phyloP scores from a whole-genome alignment of 345 rosid genomes.

The Boechera divaricarpa region DNA sequence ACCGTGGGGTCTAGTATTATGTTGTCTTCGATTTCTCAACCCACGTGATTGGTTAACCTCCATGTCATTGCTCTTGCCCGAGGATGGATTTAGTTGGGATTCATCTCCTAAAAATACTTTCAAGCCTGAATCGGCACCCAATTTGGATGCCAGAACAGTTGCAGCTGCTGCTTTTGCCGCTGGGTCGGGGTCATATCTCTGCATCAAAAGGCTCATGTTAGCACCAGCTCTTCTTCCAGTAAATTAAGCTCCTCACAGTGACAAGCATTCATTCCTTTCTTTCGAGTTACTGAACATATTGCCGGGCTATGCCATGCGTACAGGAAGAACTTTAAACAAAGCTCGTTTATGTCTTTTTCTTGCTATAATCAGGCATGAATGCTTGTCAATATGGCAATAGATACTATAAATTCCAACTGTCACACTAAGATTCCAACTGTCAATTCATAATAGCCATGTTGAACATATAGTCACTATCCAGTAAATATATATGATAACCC shows the following conservation, averaged over 20 bases:
- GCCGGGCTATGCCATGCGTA: background rate
- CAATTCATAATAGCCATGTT: background rate
- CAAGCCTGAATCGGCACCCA: slow-evolving; percentile 95
- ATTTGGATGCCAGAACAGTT: slow-evolving; percentile 88
- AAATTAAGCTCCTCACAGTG: slow-evolving; percentile 1
- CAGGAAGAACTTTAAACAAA: background rate
- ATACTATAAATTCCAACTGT: background rate
- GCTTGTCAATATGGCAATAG: background rate
- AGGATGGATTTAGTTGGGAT: slow-evolving; percentile 50
- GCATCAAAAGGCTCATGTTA: slow-evolving; percentile 44
- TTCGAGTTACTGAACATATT: background rate
- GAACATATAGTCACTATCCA: too few species aligned
- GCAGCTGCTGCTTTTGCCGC: slow-evolving; percentile 99
- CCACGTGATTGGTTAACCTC: slow-evolving; percentile 70
- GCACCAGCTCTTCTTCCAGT: slow-evolving; percentile 24
- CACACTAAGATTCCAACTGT: slow-evolving; percentile 10
- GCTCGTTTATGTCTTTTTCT: slow-evolving; percentile 1
- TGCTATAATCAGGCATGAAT: background rate
- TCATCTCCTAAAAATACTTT: slow-evolving; percentile 77
- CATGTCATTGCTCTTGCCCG: slow-evolving; percentile 68
- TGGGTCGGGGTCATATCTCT: slow-evolving; percentile 97
- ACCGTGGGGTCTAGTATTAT: slow-evolving; percentile 54
- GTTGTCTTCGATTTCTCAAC: slow-evolving; percentile 74
- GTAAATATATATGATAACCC: too few species aligned
- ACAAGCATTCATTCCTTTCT: background rate